These are phyloP conservation scores for Chalara sp. DNA, from an alignment of 2,329 filamentous ascomycete species.

Conservation along the genomic window DNA sequence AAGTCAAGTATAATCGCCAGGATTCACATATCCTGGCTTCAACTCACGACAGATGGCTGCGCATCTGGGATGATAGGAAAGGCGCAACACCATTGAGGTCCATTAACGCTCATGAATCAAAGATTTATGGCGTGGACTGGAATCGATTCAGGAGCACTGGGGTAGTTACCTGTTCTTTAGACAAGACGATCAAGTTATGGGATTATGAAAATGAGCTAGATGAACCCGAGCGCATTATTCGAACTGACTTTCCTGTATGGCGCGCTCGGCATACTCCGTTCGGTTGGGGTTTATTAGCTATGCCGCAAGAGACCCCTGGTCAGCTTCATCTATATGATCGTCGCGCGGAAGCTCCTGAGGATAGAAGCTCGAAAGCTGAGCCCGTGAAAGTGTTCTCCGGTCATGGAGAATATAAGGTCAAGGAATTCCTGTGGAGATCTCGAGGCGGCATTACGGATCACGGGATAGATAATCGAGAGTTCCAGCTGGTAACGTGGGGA, in stretches of 20 bases:
- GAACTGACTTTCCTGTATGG: conserved; percentile 83
- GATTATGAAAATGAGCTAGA: conserved; percentile 62
- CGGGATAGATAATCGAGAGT: conserved; percentile 75
- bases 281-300: conserved; percentile 76
- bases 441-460: conserved; percentile 61
- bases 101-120: conserved; percentile 82
- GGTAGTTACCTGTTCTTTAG: conserved; percentile 81
- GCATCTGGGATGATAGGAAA: conserved; percentile 85
- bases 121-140: conserved; percentile 96
- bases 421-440: conserved; percentile 85
- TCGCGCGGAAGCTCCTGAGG: conserved; percentile 36
- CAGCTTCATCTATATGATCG: conserved; percentile 80
- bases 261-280: conserved; percentile 88
- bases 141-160: conserved; percentile 68
- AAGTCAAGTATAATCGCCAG: conserved; percentile 91
- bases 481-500: conserved; percentile 90
- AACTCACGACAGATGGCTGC: conserved; percentile 79
- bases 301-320: conserved; percentile 85
- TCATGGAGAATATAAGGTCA: conserved; percentile 61
- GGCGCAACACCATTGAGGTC: conserved; percentile 72
- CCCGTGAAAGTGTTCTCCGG: conserved; percentile 54
- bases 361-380: conserved; percentile 36
- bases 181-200: conserved; percentile 92
- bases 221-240: conserved; percentile 68
- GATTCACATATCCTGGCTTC: conserved; percentile 83